Base-by-base conservation (phyloP, 441 rosid species). In the Mallotus repandus region DNA sequence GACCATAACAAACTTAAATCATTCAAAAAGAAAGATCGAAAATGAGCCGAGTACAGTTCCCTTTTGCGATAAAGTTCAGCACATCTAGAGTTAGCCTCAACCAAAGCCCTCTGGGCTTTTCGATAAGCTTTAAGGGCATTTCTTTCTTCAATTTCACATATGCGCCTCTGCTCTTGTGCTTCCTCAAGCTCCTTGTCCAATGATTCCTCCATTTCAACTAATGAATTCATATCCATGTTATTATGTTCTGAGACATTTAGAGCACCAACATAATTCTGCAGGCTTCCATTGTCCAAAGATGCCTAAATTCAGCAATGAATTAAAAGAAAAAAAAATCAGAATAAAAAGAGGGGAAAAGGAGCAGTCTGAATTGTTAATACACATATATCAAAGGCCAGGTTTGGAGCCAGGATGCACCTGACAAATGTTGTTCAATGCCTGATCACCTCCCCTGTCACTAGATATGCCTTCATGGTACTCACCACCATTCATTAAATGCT, bases 111-210 rank as follows among this genome's bases (percentile, higher is more conserved):
- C 76, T 91, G 99, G 19, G 97, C 90, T 83, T 86, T 90, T 75
- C 94, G 83, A 81, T 91, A 96, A 66, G 90, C 90, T 82, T 84
- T 93, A 66, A 93, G 93, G 59, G 98, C 96, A 76, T 89, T 91
- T 78, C 96, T 87, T 82, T 96, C 99, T 84, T 96, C 99, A 86
- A 89, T 82, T 88, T 96, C 98, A 83, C 94, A 88, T 56, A 72
- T 84, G 72, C 77, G 84, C 77, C 93, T 83, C 70, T 78, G 81
- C 69, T 91, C 90, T 71, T 96, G 98, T 68, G 93, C 98, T 80
- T 88, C 90, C 73, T 87, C 98, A 77, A 96, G 88, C 76, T 91
- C 95, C 83, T 80, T 93, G 86, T 96, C 99, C 71, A 89, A 80
- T 45, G 90, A 79, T 81, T 96, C 97, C 86, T 96, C 99, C 79